These are phyloP conservation scores for Exsudoporus frostii DNA, from an alignment of 768 basidiomycete genomes.

Conservation along the genomic window DNA sequence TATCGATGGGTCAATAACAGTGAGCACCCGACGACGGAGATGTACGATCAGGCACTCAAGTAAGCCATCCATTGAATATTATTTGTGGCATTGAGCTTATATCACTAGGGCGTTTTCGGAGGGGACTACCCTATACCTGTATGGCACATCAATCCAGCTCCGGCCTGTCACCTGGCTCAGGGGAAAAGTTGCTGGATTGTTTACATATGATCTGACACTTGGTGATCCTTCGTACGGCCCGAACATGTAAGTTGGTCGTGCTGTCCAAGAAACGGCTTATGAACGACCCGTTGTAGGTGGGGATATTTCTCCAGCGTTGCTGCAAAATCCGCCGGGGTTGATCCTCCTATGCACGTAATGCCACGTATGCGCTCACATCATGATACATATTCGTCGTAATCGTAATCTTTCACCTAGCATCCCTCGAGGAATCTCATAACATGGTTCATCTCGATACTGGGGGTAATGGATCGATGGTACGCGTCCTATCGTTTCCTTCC, in stretches of 20 bases:
- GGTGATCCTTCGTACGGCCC: constrained; percentile 8
- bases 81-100: not conserved
- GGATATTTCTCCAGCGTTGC: constrained; percentile 13
- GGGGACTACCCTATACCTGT: not conserved
- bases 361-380: not conserved
- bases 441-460: constrained; percentile 16
- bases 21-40: constrained; percentile 3
- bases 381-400: not conserved
- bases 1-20: constrained; percentile 11
- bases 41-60: constrained; percentile 11
- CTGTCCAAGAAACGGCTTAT: not conserved
- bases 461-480: constrained; percentile 18
- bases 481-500: not conserved
- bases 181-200: constrained; percentile 10
- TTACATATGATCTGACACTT: constrained; percentile 14
- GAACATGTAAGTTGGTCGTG: constrained; percentile 11
- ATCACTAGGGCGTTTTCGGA: constrained; percentile 2
- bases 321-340: not conserved
- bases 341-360: not conserved
- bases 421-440: constrained; percentile 21
- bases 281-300: constrained; percentile 5
- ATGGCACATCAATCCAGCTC: not conserved
- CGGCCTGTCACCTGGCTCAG: constrained; percentile 16
- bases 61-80: not conserved
- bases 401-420: constrained; percentile 5